A percentile compares a stretch with the other conserved stretches of the same genome.
phyloP scores from a whole-genome alignment of 805 yeast species.

The Ogataea pilisensis region DNA sequence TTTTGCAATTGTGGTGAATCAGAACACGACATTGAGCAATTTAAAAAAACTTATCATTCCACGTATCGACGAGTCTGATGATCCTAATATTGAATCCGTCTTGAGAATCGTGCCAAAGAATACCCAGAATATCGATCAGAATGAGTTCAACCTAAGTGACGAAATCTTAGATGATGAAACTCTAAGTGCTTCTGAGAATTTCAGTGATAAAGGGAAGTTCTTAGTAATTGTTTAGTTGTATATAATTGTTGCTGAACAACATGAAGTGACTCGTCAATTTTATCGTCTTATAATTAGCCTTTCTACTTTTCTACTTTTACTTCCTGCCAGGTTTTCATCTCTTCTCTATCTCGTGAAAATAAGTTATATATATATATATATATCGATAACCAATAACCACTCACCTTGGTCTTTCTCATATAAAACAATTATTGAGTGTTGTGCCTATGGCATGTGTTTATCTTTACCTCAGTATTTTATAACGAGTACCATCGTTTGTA shows the following conservation, averaged over 20 bases:
- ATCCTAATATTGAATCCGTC: conserved; percentile 18
- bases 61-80: conserved; percentile 29
- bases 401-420: too few species aligned
- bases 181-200: conserved; percentile 24
- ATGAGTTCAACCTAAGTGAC: conserved; percentile 16
- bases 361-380: too few species aligned
- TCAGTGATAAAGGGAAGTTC: conserved; percentile 28
- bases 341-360: too few species aligned
- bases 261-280: too few species aligned
- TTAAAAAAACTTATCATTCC: conserved; percentile 27
- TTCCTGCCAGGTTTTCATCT: too few species aligned
- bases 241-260: too few species aligned
- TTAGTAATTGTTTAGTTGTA: not conserved
- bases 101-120: conserved; percentile 29
- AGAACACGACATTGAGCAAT: conserved; percentile 19
- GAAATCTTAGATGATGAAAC: conserved; percentile 20
- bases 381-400: too few species aligned
- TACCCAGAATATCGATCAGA: conserved; percentile 20
- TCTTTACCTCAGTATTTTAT: not conserved
- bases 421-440: too few species aligned
- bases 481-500: not conserved
- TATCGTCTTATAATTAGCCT: not conserved
- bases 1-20: conserved; percentile 52
- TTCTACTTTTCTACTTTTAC: not conserved
- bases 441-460: too few species aligned